Evolutionary conservation across 805 yeast genomes (phyloP).

Genomic region (Candida lessepsii): DNA sequence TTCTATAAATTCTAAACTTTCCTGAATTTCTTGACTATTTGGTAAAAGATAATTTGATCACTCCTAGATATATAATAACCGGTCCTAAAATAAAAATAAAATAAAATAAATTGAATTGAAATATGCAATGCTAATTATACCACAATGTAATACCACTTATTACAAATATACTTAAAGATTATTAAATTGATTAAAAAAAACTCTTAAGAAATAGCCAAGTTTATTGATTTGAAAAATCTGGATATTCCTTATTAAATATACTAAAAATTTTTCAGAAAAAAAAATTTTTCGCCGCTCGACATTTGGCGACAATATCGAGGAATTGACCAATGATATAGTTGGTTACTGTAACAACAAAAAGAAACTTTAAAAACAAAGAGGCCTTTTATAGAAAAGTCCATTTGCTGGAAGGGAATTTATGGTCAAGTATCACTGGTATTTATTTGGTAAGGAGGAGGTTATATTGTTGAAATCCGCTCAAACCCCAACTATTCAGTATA

Average conservation of each 20-base stretch:
- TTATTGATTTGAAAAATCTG: not conserved
- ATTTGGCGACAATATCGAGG: conserved; percentile 5
- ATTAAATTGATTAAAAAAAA: not conserved
- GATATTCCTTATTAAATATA: conserved; percentile 3
- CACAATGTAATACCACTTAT: not conserved
- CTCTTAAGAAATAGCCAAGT: not conserved
- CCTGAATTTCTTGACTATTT: not conserved
- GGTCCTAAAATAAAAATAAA: conserved; percentile 1
- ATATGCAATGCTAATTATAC: conserved; percentile 2
- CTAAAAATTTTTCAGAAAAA: conserved; percentile 6
- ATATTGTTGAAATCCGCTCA: too few species aligned
- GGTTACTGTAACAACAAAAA: conserved; percentile 6
- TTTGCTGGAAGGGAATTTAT: not conserved
- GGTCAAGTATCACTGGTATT: conserved; percentile 6
- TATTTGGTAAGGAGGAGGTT: not conserved
- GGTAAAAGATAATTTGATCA: not conserved
- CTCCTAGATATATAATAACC: too few species aligned
- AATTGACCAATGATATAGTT: conserved; percentile 1
- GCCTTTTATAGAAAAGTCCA: conserved; percentile 1
- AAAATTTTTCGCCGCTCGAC: conserved; percentile 13
- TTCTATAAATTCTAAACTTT: not conserved
- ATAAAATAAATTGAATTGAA: conserved; percentile 4
- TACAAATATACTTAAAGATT: not conserved
- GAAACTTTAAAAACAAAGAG: conserved; percentile 4
- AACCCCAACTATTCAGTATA: not conserved